Evolutionary conservation across 805 yeast genomes (phyloP), one percentile per base, ranked within the genome.

Genomic region (Candida fluviatilis): DNA sequence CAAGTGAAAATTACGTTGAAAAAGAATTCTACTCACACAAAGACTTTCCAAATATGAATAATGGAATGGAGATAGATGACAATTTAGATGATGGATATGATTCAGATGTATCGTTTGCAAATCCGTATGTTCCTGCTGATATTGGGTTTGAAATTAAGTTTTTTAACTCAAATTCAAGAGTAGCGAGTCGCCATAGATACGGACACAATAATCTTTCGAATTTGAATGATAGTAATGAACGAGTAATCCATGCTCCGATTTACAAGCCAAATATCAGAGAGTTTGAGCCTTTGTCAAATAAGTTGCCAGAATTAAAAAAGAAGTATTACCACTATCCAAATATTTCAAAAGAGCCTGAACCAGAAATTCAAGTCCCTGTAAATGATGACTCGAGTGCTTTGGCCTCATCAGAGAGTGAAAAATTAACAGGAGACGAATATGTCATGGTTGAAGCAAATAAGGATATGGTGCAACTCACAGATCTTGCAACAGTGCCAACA

Each of bases 21-120:
- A 55, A 52, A 36, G 49, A 51, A 25, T 45, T 32, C 27, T 61
- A 51, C 34, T 38, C 53, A 0, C 39, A 50, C 3, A 46, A 51
- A 3, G 71, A 71, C 35, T 66, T 72, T 38, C 70, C 73, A 5
- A 43, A 39, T 4, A 38, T 38, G 26, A 10, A 11, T 16, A 36
- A 40, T 11, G 34, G 8, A 10, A 30, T 8, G 17, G 41, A 37
- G 6, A 31, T 36, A 5, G 15, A 18, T n/a, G 52, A 55, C 1
- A 44, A 38, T 8, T 50, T 40, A 3, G 59, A 53, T 15, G 66
- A 57, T 25, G 76, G 66, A 2, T 65, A 62, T 45, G 68, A 64
- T 18, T 70, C 78, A 0, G 76, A 69, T 45, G 55, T 73, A 2
- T 76, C 82, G 0, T 47, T 74, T 17, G 80, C 82, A 1, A 69